Base-by-base conservation (phyloP, 2,329 filamentous ascomycete genomes). In the Knoxdaviesia proteae region DNA sequence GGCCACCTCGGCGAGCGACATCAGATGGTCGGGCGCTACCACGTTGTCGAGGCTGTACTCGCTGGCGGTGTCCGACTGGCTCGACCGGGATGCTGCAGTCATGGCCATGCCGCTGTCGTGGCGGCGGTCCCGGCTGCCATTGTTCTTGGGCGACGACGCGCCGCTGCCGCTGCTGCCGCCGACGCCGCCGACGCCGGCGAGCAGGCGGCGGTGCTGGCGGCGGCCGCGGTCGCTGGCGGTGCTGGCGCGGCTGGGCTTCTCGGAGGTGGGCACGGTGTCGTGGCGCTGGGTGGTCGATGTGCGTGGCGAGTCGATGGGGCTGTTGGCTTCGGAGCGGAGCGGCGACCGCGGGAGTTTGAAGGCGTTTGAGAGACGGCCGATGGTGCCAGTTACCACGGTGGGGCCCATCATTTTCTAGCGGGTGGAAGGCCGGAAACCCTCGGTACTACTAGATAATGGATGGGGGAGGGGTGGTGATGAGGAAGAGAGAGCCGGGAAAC, bases 1-100 rank as follows among this genome's bases (percentile, higher is more conserved):
- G 45, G 60, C 58, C 39, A 61, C 54, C 51, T 61, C 53, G 11
- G 54, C 47, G 36, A 62, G 54, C 31, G 58, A 54, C 47, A 57
- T 61, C 50, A 62, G 52, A 47, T 62, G 59, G 34, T 54, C 51
- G n/a, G 60, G 60, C 7, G 42, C 38, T 2, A 29, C n/a, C 7
- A 44, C 42, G 7, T 9, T 31, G 37, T 38, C 42, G 5, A 44
- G 42, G 20, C 20, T 20, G 20, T 20, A 20, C 20, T 20, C 20
- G 20, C 20, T 20, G 20, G 20, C 20, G 20, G 20, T 20, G 20
- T 20, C 20, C 2, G 20, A 20, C 20, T 20, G 20, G 20, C 20
- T 20, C 20, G 20, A 20, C 20, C 20, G 20, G 20, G 20, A 20
- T 20, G 20, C 20, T 2, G 20, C 3, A 20, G 20, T 20, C 20